Evolutionary conservation across 2,329 filamentous ascomycete species (phyloP).

Genomic region (Beauveria australis): DNA sequence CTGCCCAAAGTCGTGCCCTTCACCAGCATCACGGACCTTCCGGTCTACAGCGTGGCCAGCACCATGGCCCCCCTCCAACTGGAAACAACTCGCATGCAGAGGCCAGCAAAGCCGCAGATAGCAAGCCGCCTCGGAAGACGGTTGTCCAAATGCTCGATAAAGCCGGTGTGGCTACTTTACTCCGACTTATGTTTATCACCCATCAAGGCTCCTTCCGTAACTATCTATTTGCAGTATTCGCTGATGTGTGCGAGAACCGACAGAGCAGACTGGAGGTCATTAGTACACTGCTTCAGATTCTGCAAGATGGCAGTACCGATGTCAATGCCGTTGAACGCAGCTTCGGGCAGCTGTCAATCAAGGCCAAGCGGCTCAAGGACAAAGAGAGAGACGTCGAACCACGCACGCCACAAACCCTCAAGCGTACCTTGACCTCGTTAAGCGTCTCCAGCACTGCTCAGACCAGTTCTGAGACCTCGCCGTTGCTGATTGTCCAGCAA

Average conservation of each 20-base stretch:
- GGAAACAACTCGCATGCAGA: constrained; percentile 11
- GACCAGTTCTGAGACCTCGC: constrained; percentile 80
- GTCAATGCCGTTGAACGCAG: constrained; percentile 90
- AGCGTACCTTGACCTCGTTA: constrained; percentile 62
- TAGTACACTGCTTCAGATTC: constrained; percentile 81
- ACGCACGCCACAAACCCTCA: constrained; percentile 75
- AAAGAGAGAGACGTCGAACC: constrained; percentile 50
- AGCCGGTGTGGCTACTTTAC: constrained; percentile 84
- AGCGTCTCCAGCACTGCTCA: constrained; percentile 34
- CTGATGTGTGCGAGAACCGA: constrained; percentile 91
- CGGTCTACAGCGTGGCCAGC: constrained; percentile 21
- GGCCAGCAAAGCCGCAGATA: constrained; percentile 37
- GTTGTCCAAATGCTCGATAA: constrained; percentile 97
- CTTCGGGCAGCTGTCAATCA: constrained; percentile 85
- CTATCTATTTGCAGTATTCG: constrained; percentile 78
- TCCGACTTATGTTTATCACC: constrained; percentile 97
- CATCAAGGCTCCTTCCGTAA: constrained; percentile 80
- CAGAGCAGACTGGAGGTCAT: constrained; percentile 92
- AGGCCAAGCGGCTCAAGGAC: constrained; percentile 70
- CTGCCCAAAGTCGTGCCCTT: constrained; percentile 74
- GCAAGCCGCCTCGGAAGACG: constrained; percentile 66
- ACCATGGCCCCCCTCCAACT: constrained; percentile 23
- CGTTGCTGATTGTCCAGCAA: constrained; percentile 91
- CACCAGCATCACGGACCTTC: constrained; percentile 30
- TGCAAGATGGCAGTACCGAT: constrained; percentile 92